Evolutionary conservation across 441 rosid species (phyloP).

Genomic region (Brassica balearica): DNA sequence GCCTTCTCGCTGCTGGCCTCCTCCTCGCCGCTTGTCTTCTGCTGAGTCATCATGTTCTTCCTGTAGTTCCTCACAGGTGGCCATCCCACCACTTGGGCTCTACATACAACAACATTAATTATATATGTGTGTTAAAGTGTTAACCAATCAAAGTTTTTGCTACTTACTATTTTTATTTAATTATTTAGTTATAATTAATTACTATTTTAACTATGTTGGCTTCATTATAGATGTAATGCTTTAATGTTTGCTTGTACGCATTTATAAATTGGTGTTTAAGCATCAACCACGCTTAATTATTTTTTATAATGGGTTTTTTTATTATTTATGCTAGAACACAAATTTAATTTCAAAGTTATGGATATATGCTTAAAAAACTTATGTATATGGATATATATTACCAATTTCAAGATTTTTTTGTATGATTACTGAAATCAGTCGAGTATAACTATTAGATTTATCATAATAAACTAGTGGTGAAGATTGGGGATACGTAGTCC

Average conservation of each 20-base stretch:
- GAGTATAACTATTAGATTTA: neutral
- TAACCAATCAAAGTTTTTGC: slow-evolving; percentile 12
- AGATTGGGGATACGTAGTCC: slow-evolving; percentile 8
- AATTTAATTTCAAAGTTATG: neutral
- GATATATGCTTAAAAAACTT: neutral
- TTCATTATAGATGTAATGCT: slow-evolving; percentile 1
- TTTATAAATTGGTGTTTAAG: slow-evolving; percentile 31
- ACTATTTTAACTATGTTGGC: neutral
- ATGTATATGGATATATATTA: neutral
- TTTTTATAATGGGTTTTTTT: neutral
- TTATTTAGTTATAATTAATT: neutral
- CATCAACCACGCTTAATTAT: slow-evolving; percentile 15
- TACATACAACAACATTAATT: slow-evolving; percentile 37
- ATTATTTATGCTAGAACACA: neutral
- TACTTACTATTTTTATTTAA: slow-evolving; percentile 5
- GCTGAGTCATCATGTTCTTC: slow-evolving; percentile 79
- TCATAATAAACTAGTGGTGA: neutral
- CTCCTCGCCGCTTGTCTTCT: slow-evolving; percentile 57
- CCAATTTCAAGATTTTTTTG: neutral
- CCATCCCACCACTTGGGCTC: slow-evolving; percentile 98
- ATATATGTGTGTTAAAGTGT: neutral
- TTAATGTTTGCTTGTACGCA: slow-evolving; percentile 39
- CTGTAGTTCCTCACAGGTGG: slow-evolving; percentile 96
- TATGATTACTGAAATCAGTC: slow-evolving; percentile 13
- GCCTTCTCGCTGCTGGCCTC: slow-evolving; percentile 47